Conservation (phyloP, 768 basidiomycete species). For the Collybia sordida region DNA sequence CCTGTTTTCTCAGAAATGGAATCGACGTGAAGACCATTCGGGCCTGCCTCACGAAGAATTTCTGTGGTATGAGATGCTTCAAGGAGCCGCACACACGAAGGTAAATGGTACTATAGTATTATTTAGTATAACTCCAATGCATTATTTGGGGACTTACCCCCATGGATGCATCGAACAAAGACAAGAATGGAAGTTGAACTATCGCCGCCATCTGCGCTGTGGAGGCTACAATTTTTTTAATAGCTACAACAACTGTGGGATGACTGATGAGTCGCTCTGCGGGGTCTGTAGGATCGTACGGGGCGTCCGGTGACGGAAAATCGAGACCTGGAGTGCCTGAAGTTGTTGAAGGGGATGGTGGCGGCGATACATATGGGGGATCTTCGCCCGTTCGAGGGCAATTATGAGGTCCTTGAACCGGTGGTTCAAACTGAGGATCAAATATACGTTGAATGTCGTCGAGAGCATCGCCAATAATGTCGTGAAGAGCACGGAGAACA, state of each 20-base stretch:
- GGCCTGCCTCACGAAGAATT: constrained; percentile 65
- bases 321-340: constrained; percentile 32
- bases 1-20: constrained; percentile 43
- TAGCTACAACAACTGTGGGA: constrained; percentile 58
- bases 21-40: constrained; percentile 48
- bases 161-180: constrained; percentile 74
- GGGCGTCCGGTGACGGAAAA: constrained; percentile 57
- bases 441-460: constrained; percentile 68
- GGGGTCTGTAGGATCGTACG: constrained; percentile 42
- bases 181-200: constrained; percentile 67
- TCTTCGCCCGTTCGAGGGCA: constrained; percentile 5
- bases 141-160: constrained; percentile 42
- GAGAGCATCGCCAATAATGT: constrained; percentile 66
- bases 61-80: constrained; percentile 73
- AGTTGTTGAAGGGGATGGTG: constrained; percentile 25
- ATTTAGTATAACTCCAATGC: not conserved
- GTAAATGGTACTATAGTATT: constrained; percentile 63
- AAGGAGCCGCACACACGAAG: constrained; percentile 70
- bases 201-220: constrained; percentile 65
- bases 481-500: constrained; percentile 60
- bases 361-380: constrained; percentile 29
- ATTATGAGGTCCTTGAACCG: too few relatives aligned
- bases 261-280: constrained; percentile 58
- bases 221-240: constrained; percentile 65
- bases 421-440: constrained; percentile 20